phyloP scores from a whole-genome alignment of 2,329 filamentous ascomycete genomes.

The Fusarium decemcellulare region DNA sequence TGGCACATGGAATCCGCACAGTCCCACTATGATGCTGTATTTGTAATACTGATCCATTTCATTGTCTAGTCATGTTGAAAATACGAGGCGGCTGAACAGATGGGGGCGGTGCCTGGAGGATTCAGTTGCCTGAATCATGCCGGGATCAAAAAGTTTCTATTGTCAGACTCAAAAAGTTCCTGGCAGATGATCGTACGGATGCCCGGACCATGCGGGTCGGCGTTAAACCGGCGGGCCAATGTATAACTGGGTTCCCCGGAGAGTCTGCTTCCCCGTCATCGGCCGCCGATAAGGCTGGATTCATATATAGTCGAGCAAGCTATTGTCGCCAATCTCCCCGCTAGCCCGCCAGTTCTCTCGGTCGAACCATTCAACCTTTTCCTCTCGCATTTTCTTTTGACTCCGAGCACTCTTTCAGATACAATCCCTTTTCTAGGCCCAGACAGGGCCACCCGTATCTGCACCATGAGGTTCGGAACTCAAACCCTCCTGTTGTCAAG shows the following conservation, averaged over 20 bases:
- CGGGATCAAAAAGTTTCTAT: background rate
- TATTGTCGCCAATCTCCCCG: background rate
- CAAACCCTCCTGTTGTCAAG: slow-evolving; percentile 9
- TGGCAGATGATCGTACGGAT: background rate
- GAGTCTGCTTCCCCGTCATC: background rate
- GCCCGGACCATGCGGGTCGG: background rate
- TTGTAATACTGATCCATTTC: background rate
- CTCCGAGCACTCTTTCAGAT: slow-evolving; percentile 1
- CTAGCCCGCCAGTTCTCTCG: background rate
- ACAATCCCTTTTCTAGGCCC: background rate
- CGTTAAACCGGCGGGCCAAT: background rate
- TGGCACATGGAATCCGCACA: background rate
- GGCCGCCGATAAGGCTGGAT: background rate
- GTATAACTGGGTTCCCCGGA: background rate
- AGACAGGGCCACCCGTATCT: background rate
- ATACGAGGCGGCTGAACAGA: background rate
- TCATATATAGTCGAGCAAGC: slow-evolving; percentile 10
- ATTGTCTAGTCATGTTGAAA: background rate
- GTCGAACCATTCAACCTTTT: background rate
- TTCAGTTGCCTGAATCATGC: background rate
- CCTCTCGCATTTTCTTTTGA: background rate
- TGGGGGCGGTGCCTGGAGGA: background rate
- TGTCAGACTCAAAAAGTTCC: background rate
- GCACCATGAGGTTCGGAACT: slow-evolving; percentile 14
- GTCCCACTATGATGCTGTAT: background rate